These are phyloP conservation scores for Mytilinidion resinicola DNA, from an alignment of 495 filamentous ascomycete genomes.

Conservation along the genomic window DNA sequence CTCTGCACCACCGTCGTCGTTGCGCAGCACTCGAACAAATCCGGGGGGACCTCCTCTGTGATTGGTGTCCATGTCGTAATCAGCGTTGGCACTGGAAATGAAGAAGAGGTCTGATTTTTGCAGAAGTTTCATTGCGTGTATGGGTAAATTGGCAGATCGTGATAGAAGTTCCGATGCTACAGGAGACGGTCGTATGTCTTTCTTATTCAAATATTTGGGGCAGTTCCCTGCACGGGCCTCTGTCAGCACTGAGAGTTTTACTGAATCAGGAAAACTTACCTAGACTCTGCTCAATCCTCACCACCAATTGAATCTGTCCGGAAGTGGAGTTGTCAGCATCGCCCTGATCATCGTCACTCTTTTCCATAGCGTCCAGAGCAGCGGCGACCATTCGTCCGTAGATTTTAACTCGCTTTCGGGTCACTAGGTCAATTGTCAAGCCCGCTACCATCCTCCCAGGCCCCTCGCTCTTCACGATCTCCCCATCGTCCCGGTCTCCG, in stretches of 20 bases:
- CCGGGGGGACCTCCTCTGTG: slow-evolving; percentile 69
- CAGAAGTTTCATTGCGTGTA: slow-evolving; percentile 53
- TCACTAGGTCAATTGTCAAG: slow-evolving; percentile 61
- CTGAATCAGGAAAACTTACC: slow-evolving; percentile 37
- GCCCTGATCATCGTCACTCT: slow-evolving; percentile 24
- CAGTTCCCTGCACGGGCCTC: slow-evolving; percentile 52
- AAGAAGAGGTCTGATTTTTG: slow-evolving; percentile 69
- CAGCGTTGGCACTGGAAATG: slow-evolving; percentile 57
- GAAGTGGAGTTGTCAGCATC: slow-evolving; percentile 26
- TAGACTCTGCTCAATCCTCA: slow-evolving; percentile 61
- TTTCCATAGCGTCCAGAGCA: slow-evolving; percentile 36
- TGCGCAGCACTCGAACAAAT: slow-evolving; percentile 60
- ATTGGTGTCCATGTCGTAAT: slow-evolving; percentile 74
- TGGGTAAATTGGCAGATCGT: slow-evolving; percentile 37
- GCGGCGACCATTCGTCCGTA: slow-evolving; percentile 58
- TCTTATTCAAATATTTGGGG: slow-evolving; percentile 77
- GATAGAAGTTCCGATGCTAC: slow-evolving; percentile 49
- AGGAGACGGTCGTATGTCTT: slow-evolving; percentile 50
- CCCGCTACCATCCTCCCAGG: slow-evolving; percentile 49
- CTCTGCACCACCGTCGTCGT: slow-evolving; percentile 43
- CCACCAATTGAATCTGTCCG: slow-evolving; percentile 57
- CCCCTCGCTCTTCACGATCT: slow-evolving; percentile 35
- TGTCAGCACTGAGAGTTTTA: slow-evolving; percentile 8
- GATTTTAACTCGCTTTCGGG: slow-evolving; percentile 59
- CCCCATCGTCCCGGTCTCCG: slow-evolving; percentile 36